These are phyloP conservation scores for Spathaspora girioi DNA, from an alignment of 805 yeast species.

Conservation along the genomic window DNA sequence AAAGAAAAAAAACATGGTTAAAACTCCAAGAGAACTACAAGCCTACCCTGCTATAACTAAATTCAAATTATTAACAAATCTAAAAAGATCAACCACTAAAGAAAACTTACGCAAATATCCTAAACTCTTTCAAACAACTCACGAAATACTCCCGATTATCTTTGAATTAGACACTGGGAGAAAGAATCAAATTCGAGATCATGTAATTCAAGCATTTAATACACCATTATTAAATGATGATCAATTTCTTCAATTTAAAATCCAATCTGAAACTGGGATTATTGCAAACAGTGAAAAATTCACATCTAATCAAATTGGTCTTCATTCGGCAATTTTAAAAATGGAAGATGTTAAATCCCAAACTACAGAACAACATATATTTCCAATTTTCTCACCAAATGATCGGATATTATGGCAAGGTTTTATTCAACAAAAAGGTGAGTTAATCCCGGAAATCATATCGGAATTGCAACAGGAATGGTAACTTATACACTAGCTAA, in stretches of 20 bases:
- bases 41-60: slow-evolving; percentile 12
- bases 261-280: neutral
- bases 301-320: slow-evolving; percentile 19
- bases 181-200: slow-evolving; percentile 24
- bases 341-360: neutral
- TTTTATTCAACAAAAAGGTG: slow-evolving; percentile 9
- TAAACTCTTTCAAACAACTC: slow-evolving; percentile 7
- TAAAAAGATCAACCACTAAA: slow-evolving; percentile 5
- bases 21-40: slow-evolving; percentile 3
- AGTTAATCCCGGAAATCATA: slow-evolving; percentile 7
- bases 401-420: slow-evolving; percentile 13
- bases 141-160: slow-evolving; percentile 17
- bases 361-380: neutral
- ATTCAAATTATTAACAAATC: slow-evolving; percentile 13
- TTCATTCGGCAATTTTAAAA: slow-evolving; percentile 16
- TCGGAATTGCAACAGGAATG: slow-evolving; percentile 3
- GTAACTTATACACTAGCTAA: slow-evolving; percentile 13
- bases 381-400: slow-evolving; percentile 4
- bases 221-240: slow-evolving; percentile 21
- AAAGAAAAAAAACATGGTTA: neutral
- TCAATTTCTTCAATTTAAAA: slow-evolving; percentile 16
- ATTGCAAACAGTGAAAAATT: slow-evolving; percentile 12
- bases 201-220: slow-evolving; percentile 15
- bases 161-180: slow-evolving; percentile 19
- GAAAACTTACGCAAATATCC: slow-evolving; percentile 10